Percentiles rank a stretch among this genome's conserved stretches.
These are phyloP conservation scores for Artemisia argyi DNA, from an alignment of 129 eudicot genomes.

Conservation along the genomic window DNA sequence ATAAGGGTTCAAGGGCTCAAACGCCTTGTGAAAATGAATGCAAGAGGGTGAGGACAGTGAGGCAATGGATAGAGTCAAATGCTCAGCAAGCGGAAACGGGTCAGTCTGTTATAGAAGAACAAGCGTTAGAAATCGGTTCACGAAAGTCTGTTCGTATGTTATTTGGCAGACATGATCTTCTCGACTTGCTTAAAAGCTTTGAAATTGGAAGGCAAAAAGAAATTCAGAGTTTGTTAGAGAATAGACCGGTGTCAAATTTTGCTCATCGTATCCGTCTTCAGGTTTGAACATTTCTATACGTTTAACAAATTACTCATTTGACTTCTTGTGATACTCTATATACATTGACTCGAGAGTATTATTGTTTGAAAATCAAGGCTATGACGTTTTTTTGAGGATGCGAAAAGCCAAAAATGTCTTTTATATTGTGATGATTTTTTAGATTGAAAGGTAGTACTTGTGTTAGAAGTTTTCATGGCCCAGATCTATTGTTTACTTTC, in stretches of 20 bases:
- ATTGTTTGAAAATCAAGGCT: too few species aligned
- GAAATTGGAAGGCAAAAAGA: constrained; percentile 65
- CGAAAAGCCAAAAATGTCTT: too few species aligned
- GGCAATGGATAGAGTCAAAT: constrained; percentile 64
- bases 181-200: constrained; percentile 61
- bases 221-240: constrained; percentile 49
- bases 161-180: constrained; percentile 73
- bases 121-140: constrained; percentile 35
- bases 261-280: constrained; percentile 87
- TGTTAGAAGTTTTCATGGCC: too few species aligned
- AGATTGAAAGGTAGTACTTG: too few species aligned
- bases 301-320: neutral
- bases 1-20: constrained; percentile 42
- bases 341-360: neutral
- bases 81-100: constrained; percentile 44
- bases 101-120: constrained; percentile 44
- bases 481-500: too few species aligned
- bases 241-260: constrained; percentile 65
- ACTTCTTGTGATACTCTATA: neutral
- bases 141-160: constrained; percentile 41
- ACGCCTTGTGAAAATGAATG: constrained; percentile 52
- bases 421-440: too few species aligned
- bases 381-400: too few species aligned
- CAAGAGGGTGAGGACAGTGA: constrained; percentile 64
- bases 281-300: constrained; percentile 39